Conservation (phyloP, 257 asterid genomes). For the Linderniella brevidens region DNA sequence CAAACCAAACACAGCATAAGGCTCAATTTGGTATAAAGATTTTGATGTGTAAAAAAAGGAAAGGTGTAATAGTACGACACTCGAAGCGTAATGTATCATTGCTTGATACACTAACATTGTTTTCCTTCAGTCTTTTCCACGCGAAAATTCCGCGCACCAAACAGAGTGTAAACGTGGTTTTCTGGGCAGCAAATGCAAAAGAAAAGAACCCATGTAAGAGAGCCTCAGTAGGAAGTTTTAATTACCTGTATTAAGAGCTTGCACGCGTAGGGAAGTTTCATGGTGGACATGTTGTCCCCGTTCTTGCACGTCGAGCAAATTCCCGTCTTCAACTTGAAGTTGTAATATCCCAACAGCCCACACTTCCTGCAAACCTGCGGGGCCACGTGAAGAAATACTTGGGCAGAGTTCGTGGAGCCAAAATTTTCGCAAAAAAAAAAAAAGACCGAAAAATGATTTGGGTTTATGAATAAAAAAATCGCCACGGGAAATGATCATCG, state of each 20-base stretch:
- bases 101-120: too few relatives aligned
- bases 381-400: conserved; percentile 3
- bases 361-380: conserved; percentile 79
- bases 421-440: conserved; percentile 1
- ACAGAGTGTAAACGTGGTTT: background rate
- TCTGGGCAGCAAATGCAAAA: conserved; percentile 5
- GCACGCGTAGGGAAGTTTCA: conserved; percentile 99
- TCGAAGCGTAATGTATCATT: background rate
- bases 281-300: conserved; percentile 74
- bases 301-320: conserved; percentile 76
- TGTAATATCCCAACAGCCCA: conserved; percentile 84
- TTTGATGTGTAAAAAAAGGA: too few relatives aligned
- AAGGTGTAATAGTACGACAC: background rate
- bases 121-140: background rate
- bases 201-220: background rate
- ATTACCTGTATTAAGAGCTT: conserved; percentile 88
- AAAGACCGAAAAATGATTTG: background rate
- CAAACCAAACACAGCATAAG: background rate
- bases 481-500: background rate
- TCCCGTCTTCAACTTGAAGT: conserved; percentile 49
- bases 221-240: background rate
- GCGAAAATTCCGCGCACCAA: too few relatives aligned
- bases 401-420: background rate
- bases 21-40: too few relatives aligned
- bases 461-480: background rate